Evolutionary conservation across 1,284 basidiomycete genomes (phyloP).

Genomic region (Volvariella surrecta): DNA sequence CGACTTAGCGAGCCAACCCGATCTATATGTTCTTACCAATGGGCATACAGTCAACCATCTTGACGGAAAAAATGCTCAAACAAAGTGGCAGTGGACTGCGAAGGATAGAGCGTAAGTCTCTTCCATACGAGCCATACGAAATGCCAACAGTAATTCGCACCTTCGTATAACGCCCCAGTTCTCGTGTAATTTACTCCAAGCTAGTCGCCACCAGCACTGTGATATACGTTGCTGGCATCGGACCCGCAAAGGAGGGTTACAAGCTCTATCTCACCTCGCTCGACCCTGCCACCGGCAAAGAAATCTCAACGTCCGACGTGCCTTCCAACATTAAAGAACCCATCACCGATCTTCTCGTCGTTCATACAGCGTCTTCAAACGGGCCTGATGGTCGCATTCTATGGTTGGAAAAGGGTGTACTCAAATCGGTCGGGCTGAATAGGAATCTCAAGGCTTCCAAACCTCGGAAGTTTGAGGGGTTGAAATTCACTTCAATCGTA

Average conservation of each 20-base stretch:
- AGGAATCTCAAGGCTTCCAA: slow-evolving; percentile 48
- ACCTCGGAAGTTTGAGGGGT: slow-evolving; percentile 31
- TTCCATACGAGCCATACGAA: neutral
- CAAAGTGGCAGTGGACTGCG: slow-evolving; percentile 57
- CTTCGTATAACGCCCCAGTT: slow-evolving; percentile 41
- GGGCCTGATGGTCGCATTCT: slow-evolving; percentile 32
- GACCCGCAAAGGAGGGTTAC: slow-evolving; percentile 53
- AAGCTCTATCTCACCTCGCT: slow-evolving; percentile 61
- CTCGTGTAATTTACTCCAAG: slow-evolving; percentile 55
- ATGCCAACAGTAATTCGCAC: no score
- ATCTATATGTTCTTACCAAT: slow-evolving; percentile 50
- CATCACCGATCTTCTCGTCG: slow-evolving; percentile 31
- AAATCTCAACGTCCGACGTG: slow-evolving; percentile 43
- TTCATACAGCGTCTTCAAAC: no score
- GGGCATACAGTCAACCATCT: slow-evolving; percentile 47
- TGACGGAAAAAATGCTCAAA: slow-evolving; percentile 36
- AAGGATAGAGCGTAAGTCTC: slow-evolving; percentile 50
- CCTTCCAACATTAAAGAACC: slow-evolving; percentile 49
- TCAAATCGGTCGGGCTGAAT: slow-evolving; percentile 45
- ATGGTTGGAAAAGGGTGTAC: slow-evolving; percentile 61
- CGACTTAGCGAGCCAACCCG: slow-evolving; percentile 12
- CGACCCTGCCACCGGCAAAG: slow-evolving; percentile 43
- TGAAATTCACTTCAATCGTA: slow-evolving; percentile 37
- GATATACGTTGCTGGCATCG: slow-evolving; percentile 63
- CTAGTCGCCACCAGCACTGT: slow-evolving; percentile 43